Evolutionary conservation across 441 rosid genomes (phyloP).

Genomic region (Hura crepitans): DNA sequence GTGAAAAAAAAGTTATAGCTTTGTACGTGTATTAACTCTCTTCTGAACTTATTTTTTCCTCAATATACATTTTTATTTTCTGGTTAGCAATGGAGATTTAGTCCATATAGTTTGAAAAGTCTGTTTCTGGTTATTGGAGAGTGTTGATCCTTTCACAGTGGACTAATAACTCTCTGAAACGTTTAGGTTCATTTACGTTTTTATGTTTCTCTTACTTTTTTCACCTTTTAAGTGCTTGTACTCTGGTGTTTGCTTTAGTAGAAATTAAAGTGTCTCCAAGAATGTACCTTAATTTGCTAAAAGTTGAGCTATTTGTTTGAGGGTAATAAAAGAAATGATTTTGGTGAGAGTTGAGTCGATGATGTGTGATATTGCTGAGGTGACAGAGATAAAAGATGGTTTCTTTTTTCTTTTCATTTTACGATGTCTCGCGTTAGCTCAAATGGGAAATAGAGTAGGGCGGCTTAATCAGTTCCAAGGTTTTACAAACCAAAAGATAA

Average conservation of each 20-base stretch:
- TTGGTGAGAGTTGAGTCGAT: not conserved
- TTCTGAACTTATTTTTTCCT: not conserved
- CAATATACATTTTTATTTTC: not conserved
- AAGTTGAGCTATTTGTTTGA: not conserved
- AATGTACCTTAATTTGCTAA: not conserved
- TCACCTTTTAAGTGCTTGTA: not conserved
- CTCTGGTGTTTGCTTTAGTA: not conserved
- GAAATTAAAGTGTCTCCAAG: not conserved
- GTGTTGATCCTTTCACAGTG: slow-evolving; percentile 3
- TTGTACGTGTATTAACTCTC: not conserved
- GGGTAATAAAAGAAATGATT: not conserved
- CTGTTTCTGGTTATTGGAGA: slow-evolving; percentile 5
- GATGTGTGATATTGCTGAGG: not conserved
- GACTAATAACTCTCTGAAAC: slow-evolving; percentile 6
- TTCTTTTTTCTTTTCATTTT: too few relatives aligned
- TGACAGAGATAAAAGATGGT: not conserved
- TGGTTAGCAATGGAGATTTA: not conserved
- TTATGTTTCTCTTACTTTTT: not conserved
- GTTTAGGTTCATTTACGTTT: not conserved
- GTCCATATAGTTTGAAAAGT: not conserved
- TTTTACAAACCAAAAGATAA: not conserved
- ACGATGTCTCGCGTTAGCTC: not conserved
- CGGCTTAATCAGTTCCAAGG: not conserved
- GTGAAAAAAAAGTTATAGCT: not conserved
- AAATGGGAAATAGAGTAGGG: not conserved